phyloP scores from a whole-genome alignment of 2,329 filamentous ascomycete species.

The Aschersonia sp. region DNA sequence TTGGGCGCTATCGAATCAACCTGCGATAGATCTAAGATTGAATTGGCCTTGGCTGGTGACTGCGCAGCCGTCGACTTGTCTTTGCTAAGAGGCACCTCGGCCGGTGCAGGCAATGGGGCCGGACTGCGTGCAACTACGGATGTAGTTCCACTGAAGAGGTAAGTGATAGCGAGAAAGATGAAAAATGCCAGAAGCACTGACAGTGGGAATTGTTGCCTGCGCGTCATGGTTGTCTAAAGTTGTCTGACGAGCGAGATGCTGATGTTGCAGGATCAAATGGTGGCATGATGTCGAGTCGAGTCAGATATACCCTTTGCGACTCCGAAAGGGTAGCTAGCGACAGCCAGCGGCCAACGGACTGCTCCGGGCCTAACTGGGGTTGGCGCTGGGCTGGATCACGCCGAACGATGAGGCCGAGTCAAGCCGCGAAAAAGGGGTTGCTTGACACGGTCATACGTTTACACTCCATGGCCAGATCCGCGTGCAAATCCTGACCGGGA shows the following conservation, averaged over 20 bases:
- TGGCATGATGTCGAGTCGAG: neutral
- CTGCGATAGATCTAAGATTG: slow-evolving; percentile 36
- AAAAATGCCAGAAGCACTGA: slow-evolving; percentile 39
- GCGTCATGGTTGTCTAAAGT: slow-evolving; percentile 26
- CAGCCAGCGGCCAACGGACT: too few relatives aligned
- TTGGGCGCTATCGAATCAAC: slow-evolving; percentile 67
- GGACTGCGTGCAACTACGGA: neutral
- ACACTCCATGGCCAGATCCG: too few relatives aligned
- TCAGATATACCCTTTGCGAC: neutral
- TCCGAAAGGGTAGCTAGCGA: too few relatives aligned
- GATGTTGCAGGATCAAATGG: neutral
- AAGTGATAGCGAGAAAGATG: slow-evolving; percentile 41
- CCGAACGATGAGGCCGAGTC: too few relatives aligned
- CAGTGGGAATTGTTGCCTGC: slow-evolving; percentile 36
- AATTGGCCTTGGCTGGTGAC: slow-evolving; percentile 9
- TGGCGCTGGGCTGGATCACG: too few relatives aligned
- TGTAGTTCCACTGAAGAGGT: slow-evolving; percentile 28
- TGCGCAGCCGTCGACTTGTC: neutral
- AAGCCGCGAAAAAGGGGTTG: too few relatives aligned
- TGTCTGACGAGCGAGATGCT: neutral
- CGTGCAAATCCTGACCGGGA: too few relatives aligned
- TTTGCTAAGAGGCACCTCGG: neutral
- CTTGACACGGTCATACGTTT: too few relatives aligned
- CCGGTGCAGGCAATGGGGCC: neutral
- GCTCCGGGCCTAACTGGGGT: too few relatives aligned